These are phyloP conservation scores for Jamesozyma piceae DNA, from an alignment of 805 yeast species.

Conservation along the genomic window DNA sequence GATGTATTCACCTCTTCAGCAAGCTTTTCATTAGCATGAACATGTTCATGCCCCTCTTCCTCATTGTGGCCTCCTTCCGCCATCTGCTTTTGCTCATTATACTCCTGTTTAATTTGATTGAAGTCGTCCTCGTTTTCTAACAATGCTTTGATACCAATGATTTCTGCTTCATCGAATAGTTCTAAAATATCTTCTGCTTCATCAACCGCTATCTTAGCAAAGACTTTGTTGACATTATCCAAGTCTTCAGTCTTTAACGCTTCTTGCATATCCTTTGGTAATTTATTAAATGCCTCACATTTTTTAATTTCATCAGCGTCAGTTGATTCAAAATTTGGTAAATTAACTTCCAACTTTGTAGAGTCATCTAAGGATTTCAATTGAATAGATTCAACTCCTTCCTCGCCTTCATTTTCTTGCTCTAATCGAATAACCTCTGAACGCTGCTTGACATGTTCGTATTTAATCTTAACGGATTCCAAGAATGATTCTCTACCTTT, in stretches of 20 bases:
- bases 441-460: constrained; percentile 61
- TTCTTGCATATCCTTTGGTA: constrained; percentile 54
- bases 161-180: constrained; percentile 68
- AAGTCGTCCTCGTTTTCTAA: constrained; percentile 68
- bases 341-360: constrained; percentile 57
- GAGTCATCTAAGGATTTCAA: constrained; percentile 80
- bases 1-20: constrained; percentile 6
- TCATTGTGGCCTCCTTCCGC: constrained; percentile 1
- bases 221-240: constrained; percentile 75
- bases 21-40: no score
- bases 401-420: constrained; percentile 37
- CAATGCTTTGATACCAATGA: constrained; percentile 70
- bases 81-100: constrained; percentile 12
- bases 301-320: constrained; percentile 36
- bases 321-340: constrained; percentile 51
- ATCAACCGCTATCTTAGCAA: constrained; percentile 58
- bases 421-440: constrained; percentile 59
- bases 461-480: constrained; percentile 67
- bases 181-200: constrained; percentile 77
- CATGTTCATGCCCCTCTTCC: no score
- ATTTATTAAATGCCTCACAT: constrained; percentile 47
- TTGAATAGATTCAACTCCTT: constrained; percentile 74
- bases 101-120: constrained; percentile 42
- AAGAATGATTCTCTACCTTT: constrained; percentile 65
- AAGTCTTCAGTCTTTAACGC: constrained; percentile 68